Percentiles rank a stretch among this genome's conserved stretches.
Evolutionary conservation across 2,329 filamentous ascomycete genomes (phyloP).

Genomic region (Elsinoe perseae): DNA sequence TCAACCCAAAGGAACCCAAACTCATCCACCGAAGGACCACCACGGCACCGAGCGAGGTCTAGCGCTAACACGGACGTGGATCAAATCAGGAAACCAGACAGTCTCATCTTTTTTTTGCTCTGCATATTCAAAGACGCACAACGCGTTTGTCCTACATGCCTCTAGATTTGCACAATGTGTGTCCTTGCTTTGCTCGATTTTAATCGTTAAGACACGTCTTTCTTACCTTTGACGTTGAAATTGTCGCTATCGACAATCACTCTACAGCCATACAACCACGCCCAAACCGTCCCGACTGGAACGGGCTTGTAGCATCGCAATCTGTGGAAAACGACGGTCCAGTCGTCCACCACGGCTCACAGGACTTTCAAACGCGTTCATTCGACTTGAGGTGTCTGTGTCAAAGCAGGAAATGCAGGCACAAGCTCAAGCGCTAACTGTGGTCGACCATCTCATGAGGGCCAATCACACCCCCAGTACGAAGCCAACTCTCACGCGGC

Average conservation of each 20-base stretch:
- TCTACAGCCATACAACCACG: constrained; percentile 8
- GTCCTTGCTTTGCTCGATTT: neutral
- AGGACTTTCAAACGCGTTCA: constrained; percentile 6
- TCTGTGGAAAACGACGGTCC: constrained; percentile 13
- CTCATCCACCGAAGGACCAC: constrained; percentile 7
- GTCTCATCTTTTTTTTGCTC: constrained; percentile 9
- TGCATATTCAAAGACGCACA: neutral
- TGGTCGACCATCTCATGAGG: neutral
- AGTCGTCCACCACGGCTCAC: constrained; percentile 6
- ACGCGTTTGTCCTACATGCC: constrained; percentile 2
- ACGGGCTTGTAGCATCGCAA: constrained; percentile 9
- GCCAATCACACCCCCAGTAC: neutral
- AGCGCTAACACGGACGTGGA: constrained; percentile 10
- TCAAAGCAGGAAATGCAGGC: constrained; percentile 17
- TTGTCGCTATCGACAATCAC: neutral
- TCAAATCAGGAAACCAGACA: constrained; percentile 14
- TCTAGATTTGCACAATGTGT: neutral
- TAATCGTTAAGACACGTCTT: neutral
- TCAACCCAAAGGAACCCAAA: neutral
- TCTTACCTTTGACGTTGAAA: neutral
- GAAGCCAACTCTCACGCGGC: constrained; percentile 11
- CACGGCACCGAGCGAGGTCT: constrained; percentile 13
- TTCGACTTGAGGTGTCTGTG: constrained; percentile 1
- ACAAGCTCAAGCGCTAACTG: constrained; percentile 13
- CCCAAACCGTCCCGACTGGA: constrained; percentile 2